Percentiles rank a stretch among this genome's conserved stretches.
phyloP scores from a whole-genome alignment of 352 stramenopile genomes.

The Phytophthora citricola region DNA sequence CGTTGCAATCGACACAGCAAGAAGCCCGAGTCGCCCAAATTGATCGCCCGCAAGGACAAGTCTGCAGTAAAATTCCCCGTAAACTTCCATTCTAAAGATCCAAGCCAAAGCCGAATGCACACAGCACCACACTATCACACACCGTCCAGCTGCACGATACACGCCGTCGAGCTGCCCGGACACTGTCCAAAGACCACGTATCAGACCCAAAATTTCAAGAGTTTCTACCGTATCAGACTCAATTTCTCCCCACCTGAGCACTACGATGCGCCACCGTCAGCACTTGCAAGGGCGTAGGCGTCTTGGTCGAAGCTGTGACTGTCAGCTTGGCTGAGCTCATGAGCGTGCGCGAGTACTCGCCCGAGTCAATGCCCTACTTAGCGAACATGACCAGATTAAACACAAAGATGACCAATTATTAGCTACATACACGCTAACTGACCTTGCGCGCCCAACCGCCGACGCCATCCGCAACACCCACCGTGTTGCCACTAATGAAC shows the following conservation, averaged over 20 bases:
- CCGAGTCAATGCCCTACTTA: conserved; percentile 81
- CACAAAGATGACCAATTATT: neutral
- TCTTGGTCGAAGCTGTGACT: conserved; percentile 25
- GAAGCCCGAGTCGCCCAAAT: conserved; percentile 96
- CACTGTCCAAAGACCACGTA: conserved; percentile 42
- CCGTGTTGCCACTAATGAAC: conserved; percentile 78
- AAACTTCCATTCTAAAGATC: neutral
- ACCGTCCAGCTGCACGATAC: conserved; percentile 84
- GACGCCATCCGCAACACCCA: conserved; percentile 89
- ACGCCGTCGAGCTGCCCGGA: conserved; percentile 85
- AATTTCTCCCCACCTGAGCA: conserved; percentile 50
- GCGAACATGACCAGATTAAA: neutral
- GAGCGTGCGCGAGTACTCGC: conserved; percentile 87
- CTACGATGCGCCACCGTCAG: conserved; percentile 71
- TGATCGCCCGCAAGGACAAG: conserved; percentile 80
- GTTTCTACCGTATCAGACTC: neutral
- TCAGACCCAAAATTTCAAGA: conserved; percentile 3
- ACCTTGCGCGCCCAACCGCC: conserved; percentile 89
- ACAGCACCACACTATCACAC: conserved; percentile 8
- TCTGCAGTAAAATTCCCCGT: conserved; percentile 35
- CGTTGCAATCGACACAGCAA: conserved; percentile 82
- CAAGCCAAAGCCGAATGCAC: neutral
- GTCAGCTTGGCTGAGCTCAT: conserved; percentile 61
- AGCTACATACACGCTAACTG: neutral
- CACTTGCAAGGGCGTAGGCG: conserved; percentile 69